Conservation (phyloP, 257 asterid genomes). For the Penstemon eatonii region DNA sequence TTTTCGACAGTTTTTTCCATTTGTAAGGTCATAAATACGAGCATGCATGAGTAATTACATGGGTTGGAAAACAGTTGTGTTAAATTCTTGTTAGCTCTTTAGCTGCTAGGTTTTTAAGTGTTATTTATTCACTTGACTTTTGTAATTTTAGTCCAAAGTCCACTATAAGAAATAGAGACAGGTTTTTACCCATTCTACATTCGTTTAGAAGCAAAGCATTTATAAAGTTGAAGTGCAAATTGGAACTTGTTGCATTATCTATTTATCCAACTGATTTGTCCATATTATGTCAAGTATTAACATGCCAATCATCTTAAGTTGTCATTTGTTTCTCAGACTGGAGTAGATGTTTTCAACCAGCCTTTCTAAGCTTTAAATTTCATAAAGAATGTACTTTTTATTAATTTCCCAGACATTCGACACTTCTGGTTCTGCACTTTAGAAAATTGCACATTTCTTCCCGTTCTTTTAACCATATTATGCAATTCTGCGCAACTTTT, state of each 20-base stretch:
- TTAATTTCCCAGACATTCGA: not conserved
- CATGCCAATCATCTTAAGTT: too few species aligned
- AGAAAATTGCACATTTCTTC: not conserved
- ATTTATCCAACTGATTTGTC: not conserved
- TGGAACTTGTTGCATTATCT: not conserved
- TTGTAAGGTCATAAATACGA: not conserved
- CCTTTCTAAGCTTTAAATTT: not conserved
- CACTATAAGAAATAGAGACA: too few species aligned
- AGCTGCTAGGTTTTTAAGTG: too few species aligned
- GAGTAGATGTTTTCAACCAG: not conserved
- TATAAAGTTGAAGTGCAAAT: not conserved
- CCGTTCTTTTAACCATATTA: not conserved
- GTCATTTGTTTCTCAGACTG: not conserved
- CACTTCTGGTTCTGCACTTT: too few species aligned
- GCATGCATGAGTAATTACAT: not conserved
- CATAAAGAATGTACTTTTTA: not conserved
- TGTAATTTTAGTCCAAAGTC: too few species aligned
- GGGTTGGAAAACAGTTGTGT: too few species aligned
- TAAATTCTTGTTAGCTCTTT: too few species aligned
- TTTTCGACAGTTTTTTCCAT: not conserved
- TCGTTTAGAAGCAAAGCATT: not conserved
- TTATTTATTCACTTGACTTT: too few species aligned
- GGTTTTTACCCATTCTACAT: too few species aligned
- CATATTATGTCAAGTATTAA: too few species aligned
- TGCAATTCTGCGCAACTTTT: too few species aligned